Conservation (phyloP, 805 yeast genomes). For the Middelhovenomyces tepae region DNA sequence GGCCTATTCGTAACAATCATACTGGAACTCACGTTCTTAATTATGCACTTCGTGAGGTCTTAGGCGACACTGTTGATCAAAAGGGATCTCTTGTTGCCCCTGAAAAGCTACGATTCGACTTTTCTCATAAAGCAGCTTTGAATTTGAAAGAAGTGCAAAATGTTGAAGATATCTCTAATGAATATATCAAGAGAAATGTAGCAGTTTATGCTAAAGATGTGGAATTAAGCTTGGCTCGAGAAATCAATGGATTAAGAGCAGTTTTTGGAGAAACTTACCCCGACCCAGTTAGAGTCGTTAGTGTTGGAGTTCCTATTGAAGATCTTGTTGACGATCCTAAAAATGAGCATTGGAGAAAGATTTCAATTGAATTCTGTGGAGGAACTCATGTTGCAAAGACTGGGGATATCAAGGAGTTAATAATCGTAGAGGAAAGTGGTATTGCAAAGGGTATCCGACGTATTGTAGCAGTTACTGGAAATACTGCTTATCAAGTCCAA, state of each 20-base stretch:
- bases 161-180: conserved; percentile 68
- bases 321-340: conserved; percentile 65
- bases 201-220: conserved; percentile 80
- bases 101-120: conserved; percentile 92
- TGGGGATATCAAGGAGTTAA: conserved; percentile 84
- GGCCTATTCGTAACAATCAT: conserved; percentile 95
- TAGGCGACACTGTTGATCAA: conserved; percentile 88
- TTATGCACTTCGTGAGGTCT: conserved; percentile 73
- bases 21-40: conserved; percentile 96
- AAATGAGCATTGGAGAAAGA: conserved; percentile 63
- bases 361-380: conserved; percentile 95
- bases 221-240: conserved; percentile 58
- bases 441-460: conserved; percentile 98
- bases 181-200: conserved; percentile 60
- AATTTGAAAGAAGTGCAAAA: conserved; percentile 58
- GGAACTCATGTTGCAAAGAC: conserved; percentile 96
- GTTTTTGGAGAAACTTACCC: conserved; percentile 99
- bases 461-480: conserved; percentile 93
- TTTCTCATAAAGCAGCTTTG: conserved; percentile 84
- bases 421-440: conserved; percentile 89
- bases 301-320: conserved; percentile 86
- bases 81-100: conserved; percentile 95
- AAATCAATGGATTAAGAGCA: conserved; percentile 83
- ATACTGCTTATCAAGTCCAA: conserved; percentile 85
- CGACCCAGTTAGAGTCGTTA: conserved; percentile 96